Evolutionary conservation across 768 basidiomycete species (phyloP), one percentile per base, ranked within the genome.

Genomic region (Boletus vinaceobasis): DNA sequence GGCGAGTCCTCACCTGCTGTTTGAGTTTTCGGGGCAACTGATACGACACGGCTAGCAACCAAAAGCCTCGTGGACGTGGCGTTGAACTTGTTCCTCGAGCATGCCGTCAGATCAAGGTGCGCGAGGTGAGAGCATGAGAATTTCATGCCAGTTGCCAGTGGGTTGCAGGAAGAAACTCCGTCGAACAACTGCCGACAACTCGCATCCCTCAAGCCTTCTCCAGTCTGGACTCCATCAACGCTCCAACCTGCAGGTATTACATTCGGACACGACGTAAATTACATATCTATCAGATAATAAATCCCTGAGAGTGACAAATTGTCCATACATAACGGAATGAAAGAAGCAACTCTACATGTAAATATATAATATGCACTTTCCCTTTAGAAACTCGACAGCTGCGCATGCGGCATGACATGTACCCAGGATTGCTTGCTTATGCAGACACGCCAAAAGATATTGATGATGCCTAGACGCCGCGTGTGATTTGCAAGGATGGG

Each of bases 221-320:
- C 29, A 37, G 11, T 6, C 35, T 38, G 26, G 48, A 48, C n/a
- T 26, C 26, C 2, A n/a, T 36, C 21, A 27, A 29, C 48, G 4
- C 23, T 26, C 7, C 47, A 33, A 14, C 35, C 23, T 48, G 11
- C 15, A 31, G 8, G n/a, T n/a, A 57, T 46, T 53, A 57, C 55
- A 53, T 60, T 51, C 47, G 8, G 35, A 51, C 60, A 57, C 62
- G 61, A 45, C 52, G 50, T 65, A 58, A 53, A 58, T 67, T 70
- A 70, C 65, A 67, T 58, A 67, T 65, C 57, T 62, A 68, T 59
- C 60, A 59, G 58, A 67, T 65, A 49, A 48, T 48, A 56, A 53
- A 51, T 58, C 43, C 56, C 45, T 54, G 52, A 15, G 48, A 43
- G 55, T 63, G 61, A 68, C 58, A 61, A 57, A 68, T 61, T 5